These are phyloP conservation scores for Massospora cicadina DNA, from an alignment of 371 early-diverging fungal species.

Conservation along the genomic window DNA sequence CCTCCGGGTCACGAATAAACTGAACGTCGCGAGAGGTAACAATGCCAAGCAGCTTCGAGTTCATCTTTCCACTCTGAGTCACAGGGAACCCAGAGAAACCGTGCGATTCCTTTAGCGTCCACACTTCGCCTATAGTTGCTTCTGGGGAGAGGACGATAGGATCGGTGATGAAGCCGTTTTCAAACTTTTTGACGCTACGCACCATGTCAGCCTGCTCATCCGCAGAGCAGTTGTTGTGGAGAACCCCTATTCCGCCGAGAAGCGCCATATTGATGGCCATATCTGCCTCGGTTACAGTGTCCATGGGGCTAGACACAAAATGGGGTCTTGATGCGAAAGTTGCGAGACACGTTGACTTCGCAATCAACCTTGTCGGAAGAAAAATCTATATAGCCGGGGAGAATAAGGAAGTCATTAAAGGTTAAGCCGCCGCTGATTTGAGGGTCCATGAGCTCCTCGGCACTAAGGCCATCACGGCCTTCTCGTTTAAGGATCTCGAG, in stretches of 20 bases:
- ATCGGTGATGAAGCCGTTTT: slow-evolving; percentile 95
- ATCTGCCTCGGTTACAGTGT: slow-evolving; percentile 90
- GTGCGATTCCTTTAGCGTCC: slow-evolving; percentile 58
- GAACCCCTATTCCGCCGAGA: slow-evolving; percentile 89
- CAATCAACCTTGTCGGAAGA: slow-evolving; percentile 56
- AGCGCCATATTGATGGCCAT: slow-evolving; percentile 96
- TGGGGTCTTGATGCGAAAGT: slow-evolving; percentile 75
- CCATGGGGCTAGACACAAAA: slow-evolving; percentile 90
- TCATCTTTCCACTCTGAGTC: slow-evolving; percentile 75
- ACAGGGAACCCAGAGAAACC: slow-evolving; percentile 96
- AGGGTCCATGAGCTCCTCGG: slow-evolving; percentile 51
- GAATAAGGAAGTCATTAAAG: slow-evolving; percentile 92
- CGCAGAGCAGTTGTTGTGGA: slow-evolving; percentile 90
- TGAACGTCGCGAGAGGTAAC: slow-evolving; percentile 93
- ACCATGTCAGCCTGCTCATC: slow-evolving; percentile 95
- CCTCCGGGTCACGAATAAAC: slow-evolving; percentile 47
- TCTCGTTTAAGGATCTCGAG: slow-evolving; percentile 19
- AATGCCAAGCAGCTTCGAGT: slow-evolving; percentile 83
- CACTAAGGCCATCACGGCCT: slow-evolving; percentile 55
- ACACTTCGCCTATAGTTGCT: slow-evolving; percentile 73
- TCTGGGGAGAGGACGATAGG: slow-evolving; percentile 71
- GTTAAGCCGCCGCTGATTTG: slow-evolving; percentile 70
- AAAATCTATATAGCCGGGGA: slow-evolving; percentile 92
- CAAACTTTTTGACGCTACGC: slow-evolving; percentile 91
- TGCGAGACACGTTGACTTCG: slow-evolving; percentile 69